Conservation (phyloP, 2,329 filamentous ascomycete genomes). For the Penicillium sp. region DNA sequence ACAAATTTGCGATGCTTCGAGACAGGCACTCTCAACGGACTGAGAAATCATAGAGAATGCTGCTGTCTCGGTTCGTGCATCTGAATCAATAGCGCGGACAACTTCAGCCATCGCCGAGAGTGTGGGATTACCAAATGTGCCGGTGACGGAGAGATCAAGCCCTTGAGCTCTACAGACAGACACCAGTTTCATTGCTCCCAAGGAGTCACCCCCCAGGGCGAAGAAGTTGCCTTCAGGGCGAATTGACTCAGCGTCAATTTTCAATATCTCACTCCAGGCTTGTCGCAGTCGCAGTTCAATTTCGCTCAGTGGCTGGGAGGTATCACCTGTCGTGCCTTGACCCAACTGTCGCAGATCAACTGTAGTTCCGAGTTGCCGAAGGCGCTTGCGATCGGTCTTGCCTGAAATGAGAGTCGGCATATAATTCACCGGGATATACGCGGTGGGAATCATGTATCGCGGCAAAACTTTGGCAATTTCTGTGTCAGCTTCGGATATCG, state of each 20-base stretch:
- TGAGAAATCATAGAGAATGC: constrained; percentile 36
- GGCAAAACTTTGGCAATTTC: constrained; percentile 29
- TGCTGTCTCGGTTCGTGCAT: constrained; percentile 24
- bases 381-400: constrained; percentile 45
- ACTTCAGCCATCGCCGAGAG: constrained; percentile 45
- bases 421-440: constrained; percentile 44
- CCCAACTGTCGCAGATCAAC: constrained; percentile 34
- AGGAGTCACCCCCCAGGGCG: constrained; percentile 35
- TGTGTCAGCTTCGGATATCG: constrained; percentile 22
- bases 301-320: constrained; percentile 30
- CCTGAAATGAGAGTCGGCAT: constrained; percentile 46
- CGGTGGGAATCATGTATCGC: constrained; percentile 38
- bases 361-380: constrained; percentile 35
- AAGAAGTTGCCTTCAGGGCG: constrained; percentile 39
- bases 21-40: constrained; percentile 30
- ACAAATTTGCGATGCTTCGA: constrained; percentile 40
- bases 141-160: constrained; percentile 36
- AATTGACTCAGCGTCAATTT: constrained; percentile 35
- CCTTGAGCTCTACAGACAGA: constrained; percentile 30
- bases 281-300: constrained; percentile 33
- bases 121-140: constrained; percentile 35
- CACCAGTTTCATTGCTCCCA: constrained; percentile 36
- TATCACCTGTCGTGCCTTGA: constrained; percentile 12
- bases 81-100: constrained; percentile 27
- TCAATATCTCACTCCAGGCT: constrained; percentile 36